Evolutionary conservation across 306 rosid species (phyloP), one percentile per base, ranked within the genome.

Genomic region (Cyamopsis tetragonoloba): DNA sequence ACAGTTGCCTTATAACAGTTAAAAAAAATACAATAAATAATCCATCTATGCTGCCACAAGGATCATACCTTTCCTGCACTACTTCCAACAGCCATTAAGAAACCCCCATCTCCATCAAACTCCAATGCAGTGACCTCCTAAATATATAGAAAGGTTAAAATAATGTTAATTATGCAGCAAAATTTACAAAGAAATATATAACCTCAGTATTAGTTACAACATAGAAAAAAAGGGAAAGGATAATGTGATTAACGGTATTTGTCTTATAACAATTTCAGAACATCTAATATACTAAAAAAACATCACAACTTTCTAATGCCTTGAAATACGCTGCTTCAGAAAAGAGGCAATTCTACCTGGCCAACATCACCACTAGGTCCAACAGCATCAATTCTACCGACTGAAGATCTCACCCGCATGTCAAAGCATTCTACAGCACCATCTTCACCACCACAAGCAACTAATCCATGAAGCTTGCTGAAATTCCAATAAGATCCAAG

Each of bases 361-460:
- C 73, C 86, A 54, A 17, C 60, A 65, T 88, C 97, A 66, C 98
- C 93, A 46, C 88, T 71, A 43, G 93, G 87, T 76, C 87, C 87
- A 15, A 80, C 80, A 42, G 93, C 91, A 82, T 89, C 87, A 51
- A 93, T 83, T 87, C 98, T 89, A 68, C 96, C 97, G 79, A 83
- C 79, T 28, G 98, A 88, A 77, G 95, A 86, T 78, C 84, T 89
- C 56, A 67, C 78, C 38, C 98, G 87, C 75, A 71, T 68, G 82
- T 93, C 98, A 79, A 93, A 89, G 79, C 97, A 89, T 77, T 93
- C 98, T 47, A 93, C 88, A 22, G 88, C 91, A 39, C 98, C 98
- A 78, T 93, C 98, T 49, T 87, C 97, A 30, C 98, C 97, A 7
- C 98, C 98, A 70, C 98, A 89, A 51, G 96, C 96, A 84, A 93